Evolutionary conservation across 306 rosid species (phyloP), one percentile per base, ranked within the genome.

Genomic region (Sphenostylis stenocarpa): DNA sequence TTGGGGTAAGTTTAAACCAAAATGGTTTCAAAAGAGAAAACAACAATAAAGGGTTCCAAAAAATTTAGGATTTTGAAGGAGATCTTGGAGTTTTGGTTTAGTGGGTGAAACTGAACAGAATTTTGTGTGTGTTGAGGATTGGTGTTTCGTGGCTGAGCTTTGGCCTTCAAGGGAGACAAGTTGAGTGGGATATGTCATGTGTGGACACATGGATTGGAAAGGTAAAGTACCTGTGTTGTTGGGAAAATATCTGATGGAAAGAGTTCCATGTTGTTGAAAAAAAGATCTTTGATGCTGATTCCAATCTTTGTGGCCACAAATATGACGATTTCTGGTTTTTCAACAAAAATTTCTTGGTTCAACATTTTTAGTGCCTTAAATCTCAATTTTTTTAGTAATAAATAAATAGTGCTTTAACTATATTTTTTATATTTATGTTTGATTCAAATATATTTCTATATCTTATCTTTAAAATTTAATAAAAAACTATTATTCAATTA

Each of bases 111-210:
- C 24, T 17, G 62, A 52, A 49, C 6, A 21, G 70, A 24, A 36
- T 45, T 41, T 19, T 41, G 60, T 68, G 60, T 68, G 31, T 49
- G 75, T 52, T 79, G 55, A 70, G 83, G 83, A 67, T 73, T 77
- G 61, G 52, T 16, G 83, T 75, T 48, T 65, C 53, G 91, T 60
- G 85, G 83, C 71, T 29, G 82, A 82, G 81, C 53, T 81, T 58
- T 8, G 34, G 28, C 44, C 67, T 28, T 58, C 33, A 36, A 79
- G 75, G 83, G 76, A 69, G 67, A 69, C 76, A 5, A 43, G 51
- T 73, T 77, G 71, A 17, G 58, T 34, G 82, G 55, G 63, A 52
- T 52, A 64, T 63, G 39, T 52, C 82, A 73, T 44, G 33, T 73
- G 70, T 73, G 79, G 78, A 74, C 61, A 74, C 60, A 31, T 72